Evolutionary conservation across 2,329 filamentous ascomycete species (phyloP), one percentile per base, ranked within the genome.

Genomic region (Nemania diffusa): DNA sequence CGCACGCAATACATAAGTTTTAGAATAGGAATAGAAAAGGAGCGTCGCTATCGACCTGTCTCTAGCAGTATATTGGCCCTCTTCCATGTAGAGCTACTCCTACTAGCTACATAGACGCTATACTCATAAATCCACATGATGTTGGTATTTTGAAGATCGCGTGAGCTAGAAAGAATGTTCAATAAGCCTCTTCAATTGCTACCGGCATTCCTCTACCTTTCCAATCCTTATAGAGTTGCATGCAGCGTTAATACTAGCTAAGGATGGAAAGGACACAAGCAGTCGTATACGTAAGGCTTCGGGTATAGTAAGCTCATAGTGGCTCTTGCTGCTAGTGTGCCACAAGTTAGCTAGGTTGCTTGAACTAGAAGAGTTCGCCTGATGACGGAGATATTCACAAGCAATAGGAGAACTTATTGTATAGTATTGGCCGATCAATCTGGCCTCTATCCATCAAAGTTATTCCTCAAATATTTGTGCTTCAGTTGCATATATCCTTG

Each of bases 1-100:
- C 50, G 9, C 8, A 46, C 51, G 27, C 11, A 69, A 57, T 42
- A 58, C 20, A 32, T 13, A 29, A 46, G 60, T 57, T 27, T 15
- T 34, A 17, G n/a, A 20, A 32, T 17, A 17, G 46, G 53, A 17
- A 9, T 52, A 40, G 56, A 62, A 60, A 50, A 63, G 62, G 24
- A 53, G 64, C 34, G 55, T 57, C 57, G 52, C 26, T 57, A 20
- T 22, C 20, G 20, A 57, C 51, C 57, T 24, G 52, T 34, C 29
- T 60, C 32, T 40, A 50, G 34, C 60, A 42, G 48, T 62, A 50
- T 46, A 40, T 55, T 42, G 9, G n/a, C 22, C 29, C 22, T 20
- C 48, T 59, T 32, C 11, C 13, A 37, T 17, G 37, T 11, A 44
- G 29, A 52, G 55, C 24, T 53, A 51, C 27, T 40, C 29, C 17